phyloP scores from a whole-genome alignment of 371 early-diverging fungal genomes.

The Saksenaea vasiformis region DNA sequence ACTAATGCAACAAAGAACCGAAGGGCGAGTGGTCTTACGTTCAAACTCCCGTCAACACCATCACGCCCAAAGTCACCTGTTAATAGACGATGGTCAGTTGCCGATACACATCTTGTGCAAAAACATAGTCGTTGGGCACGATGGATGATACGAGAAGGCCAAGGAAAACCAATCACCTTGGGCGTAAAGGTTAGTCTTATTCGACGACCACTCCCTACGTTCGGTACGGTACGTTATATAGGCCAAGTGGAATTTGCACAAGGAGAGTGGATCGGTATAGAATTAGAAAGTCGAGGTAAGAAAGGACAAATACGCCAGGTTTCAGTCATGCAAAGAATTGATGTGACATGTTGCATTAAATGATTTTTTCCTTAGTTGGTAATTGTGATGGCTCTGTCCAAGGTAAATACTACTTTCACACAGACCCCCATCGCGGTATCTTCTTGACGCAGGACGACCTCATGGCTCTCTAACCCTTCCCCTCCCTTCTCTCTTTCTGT shows the following conservation, averaged over 20 bases:
- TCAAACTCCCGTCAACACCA: constrained; percentile 33
- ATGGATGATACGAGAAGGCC: background rate
- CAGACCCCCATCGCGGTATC: constrained; percentile 39
- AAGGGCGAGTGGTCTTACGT: constrained; percentile 19
- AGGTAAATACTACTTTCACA: constrained; percentile 37
- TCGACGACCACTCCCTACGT: constrained; percentile 32
- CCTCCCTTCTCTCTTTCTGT: background rate
- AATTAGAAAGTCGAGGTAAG: constrained; percentile 39
- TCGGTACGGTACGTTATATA: constrained; percentile 34
- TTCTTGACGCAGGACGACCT: constrained; percentile 36
- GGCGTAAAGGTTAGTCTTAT: constrained; percentile 31
- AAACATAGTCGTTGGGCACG: background rate
- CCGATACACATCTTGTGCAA: background rate
- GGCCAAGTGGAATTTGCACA: constrained; percentile 29
- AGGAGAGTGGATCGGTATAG: constrained; percentile 42
- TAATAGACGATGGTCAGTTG: constrained; percentile 7
- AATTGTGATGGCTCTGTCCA: constrained; percentile 41
- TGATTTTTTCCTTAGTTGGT: constrained; percentile 18
- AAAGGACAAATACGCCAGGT: background rate
- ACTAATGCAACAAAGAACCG: background rate
- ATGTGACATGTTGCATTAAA: background rate
- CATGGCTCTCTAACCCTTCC: background rate
- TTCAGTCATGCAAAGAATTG: background rate
- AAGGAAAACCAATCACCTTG: constrained; percentile 5
- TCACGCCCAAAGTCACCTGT: background rate